A percentile compares a stretch with the other conserved stretches of the same genome.
Conservation (phyloP, 106 monocot genomes). For the Dioscorea zingiberensis region DNA sequence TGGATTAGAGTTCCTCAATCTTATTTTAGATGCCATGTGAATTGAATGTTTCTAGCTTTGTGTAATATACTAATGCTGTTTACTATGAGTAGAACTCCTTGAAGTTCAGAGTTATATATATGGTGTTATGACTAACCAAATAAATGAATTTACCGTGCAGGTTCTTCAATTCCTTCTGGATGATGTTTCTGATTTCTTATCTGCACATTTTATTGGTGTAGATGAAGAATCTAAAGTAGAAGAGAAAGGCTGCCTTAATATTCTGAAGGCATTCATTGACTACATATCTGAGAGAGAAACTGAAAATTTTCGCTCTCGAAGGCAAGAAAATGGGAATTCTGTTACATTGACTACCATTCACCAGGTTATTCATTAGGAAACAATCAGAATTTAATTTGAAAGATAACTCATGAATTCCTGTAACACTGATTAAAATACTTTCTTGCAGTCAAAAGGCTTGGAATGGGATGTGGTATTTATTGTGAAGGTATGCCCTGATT, state of each 20-base stretch:
- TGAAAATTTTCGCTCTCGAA: constrained; percentile 66
- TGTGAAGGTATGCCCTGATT: constrained; percentile 56
- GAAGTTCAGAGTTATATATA: no score
- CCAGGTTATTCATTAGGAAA: constrained; percentile 45
- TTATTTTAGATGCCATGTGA: no score
- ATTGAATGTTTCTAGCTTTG: no score
- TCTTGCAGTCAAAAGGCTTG: constrained; percentile 90
- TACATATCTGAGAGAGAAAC: constrained; percentile 73
- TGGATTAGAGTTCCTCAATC: no score
- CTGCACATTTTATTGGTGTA: constrained; percentile 37
- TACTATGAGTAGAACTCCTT: no score
- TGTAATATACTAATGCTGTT: no score
- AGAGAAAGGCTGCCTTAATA: constrained; percentile 45
- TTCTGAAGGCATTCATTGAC: constrained; percentile 70
- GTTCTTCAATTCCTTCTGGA: constrained; percentile 82
- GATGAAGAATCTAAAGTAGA: constrained; percentile 16
- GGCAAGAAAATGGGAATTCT: constrained; percentile 70
- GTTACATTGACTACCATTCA: constrained; percentile 91
- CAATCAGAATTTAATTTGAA: neutral
- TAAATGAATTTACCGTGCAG: constrained; percentile 26
- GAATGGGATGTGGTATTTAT: constrained; percentile 97
- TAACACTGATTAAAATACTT: neutral
- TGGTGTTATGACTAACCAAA: no score
- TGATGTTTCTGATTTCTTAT: constrained; percentile 79
- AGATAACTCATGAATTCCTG: neutral